Conservation (phyloP, 164 flowering plant species). For the Vitis cinerea region DNA sequence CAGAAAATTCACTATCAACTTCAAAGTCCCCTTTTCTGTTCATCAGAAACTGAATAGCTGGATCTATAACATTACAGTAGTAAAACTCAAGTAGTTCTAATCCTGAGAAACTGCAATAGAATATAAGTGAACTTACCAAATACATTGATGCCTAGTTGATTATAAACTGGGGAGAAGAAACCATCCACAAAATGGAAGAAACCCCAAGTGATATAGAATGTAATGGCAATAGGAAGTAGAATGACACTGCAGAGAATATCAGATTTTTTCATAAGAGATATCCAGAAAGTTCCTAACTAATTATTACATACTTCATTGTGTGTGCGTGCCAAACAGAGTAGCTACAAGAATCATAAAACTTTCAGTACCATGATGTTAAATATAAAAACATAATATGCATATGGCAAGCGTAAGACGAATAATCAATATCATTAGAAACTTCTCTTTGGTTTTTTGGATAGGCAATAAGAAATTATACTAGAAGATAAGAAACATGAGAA, state of each 20-base stretch:
- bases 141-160: constrained; percentile 35
- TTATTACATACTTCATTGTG: no score
- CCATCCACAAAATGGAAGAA: constrained; percentile 45
- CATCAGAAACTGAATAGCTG: background rate
- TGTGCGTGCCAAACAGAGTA: no score
- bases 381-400: no score
- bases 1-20: no score
- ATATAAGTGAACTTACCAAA: constrained; percentile 24
- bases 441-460: no score
- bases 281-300: background rate
- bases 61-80: background rate
- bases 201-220: constrained; percentile 51
- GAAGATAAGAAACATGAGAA: no score
- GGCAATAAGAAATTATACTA: no score
- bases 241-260: constrained; percentile 44
- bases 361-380: no score
- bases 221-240: constrained; percentile 55
- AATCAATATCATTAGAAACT: no score
- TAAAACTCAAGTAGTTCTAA: background rate
- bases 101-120: background rate
- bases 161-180: constrained; percentile 44
- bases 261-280: background rate
- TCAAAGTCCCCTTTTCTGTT: no score
- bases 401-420: no score
- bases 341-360: no score